Percentiles rank a stretch among this genome's conserved stretches.
These are phyloP conservation scores for Chaetomium strumarium DNA, from an alignment of 2,329 filamentous ascomycete genomes.

Conservation along the genomic window DNA sequence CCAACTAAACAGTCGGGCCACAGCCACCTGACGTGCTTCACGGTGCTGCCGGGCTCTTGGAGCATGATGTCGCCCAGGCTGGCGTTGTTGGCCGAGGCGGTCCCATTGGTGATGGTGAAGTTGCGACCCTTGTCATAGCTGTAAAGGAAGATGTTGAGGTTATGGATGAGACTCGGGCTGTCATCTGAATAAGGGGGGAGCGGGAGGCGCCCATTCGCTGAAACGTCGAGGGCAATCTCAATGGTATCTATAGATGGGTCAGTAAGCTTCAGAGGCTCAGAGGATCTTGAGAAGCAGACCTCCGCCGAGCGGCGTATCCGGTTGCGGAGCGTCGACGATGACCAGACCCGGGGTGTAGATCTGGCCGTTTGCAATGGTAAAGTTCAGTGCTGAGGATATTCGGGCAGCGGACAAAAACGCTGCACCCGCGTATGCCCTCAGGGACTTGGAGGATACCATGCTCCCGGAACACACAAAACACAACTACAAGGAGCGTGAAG, in stretches of 20 bases:
- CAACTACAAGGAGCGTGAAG: neutral
- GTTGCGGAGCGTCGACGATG: constrained; percentile 60
- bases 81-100: constrained; percentile 43
- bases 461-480: neutral
- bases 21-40: constrained; percentile 67
- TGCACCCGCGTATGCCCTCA: constrained; percentile 5
- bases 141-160: constrained; percentile 62
- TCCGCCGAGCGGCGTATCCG: constrained; percentile 57
- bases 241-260: constrained; percentile 41
- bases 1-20: constrained; percentile 66
- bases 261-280: neutral
- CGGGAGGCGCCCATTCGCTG: constrained; percentile 58
- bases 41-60: constrained; percentile 60
- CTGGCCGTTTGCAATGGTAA: constrained; percentile 58
- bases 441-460: constrained; percentile 12
- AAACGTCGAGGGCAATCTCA: constrained; percentile 62
- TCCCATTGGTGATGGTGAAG: constrained; percentile 59
- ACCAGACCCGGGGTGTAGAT: constrained; percentile 65
- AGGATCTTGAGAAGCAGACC: constrained; percentile 37
- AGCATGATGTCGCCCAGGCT: constrained; percentile 57
- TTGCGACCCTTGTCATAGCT: constrained; percentile 58
- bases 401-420: constrained; percentile 11
- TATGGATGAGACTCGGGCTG: constrained; percentile 52
- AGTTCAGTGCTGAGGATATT: constrained; percentile 35
- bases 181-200: constrained; percentile 50